phyloP scores from a whole-genome alignment of 2,329 filamentous ascomycete genomes.

The Penicillium olsonii region DNA sequence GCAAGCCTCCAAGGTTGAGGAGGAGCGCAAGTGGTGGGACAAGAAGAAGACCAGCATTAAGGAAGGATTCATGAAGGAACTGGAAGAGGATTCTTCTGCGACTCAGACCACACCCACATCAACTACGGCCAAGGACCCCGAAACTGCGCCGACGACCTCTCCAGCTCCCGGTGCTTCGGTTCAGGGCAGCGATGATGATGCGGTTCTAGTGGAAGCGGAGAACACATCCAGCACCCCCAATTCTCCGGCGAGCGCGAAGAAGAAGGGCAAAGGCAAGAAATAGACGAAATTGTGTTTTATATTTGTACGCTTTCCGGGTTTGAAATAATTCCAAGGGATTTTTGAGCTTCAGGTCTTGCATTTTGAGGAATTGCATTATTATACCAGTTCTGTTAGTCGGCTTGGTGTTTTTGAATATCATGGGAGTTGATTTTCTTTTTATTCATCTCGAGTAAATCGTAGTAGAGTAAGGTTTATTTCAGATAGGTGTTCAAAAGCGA shows the following conservation, averaged over 20 bases:
- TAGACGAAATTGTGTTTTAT: conserved; percentile 22
- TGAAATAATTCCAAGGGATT: background rate
- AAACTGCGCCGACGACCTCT: conserved; percentile 25
- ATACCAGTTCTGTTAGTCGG: background rate
- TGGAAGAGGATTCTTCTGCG: conserved; percentile 47
- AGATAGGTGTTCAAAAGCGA: background rate
- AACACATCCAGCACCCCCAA: conserved; percentile 39
- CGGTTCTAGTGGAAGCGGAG: conserved; percentile 73
- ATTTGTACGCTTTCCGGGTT: conserved; percentile 8
- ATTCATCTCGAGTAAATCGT: background rate
- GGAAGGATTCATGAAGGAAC: conserved; percentile 79
- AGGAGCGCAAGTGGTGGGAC: conserved; percentile 92
- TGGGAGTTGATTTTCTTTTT: background rate
- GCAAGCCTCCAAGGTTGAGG: conserved; percentile 67
- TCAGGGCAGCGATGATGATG: conserved; percentile 66
- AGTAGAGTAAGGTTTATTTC: background rate
- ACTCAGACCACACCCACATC: conserved; percentile 13
- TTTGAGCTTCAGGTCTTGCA: background rate
- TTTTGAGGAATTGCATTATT: conserved; percentile 2
- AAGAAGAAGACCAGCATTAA: conserved; percentile 74
- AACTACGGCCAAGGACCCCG: conserved; percentile 19
- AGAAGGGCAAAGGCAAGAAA: conserved; percentile 53
- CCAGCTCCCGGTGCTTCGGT: conserved; percentile 36
- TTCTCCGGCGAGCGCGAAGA: conserved; percentile 31
- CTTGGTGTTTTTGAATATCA: background rate